Evolutionary conservation across 202 grass and related monocot genomes (phyloP), one percentile per base, ranked within the genome.

Genomic region (Dendrocalamus latiflorus): DNA sequence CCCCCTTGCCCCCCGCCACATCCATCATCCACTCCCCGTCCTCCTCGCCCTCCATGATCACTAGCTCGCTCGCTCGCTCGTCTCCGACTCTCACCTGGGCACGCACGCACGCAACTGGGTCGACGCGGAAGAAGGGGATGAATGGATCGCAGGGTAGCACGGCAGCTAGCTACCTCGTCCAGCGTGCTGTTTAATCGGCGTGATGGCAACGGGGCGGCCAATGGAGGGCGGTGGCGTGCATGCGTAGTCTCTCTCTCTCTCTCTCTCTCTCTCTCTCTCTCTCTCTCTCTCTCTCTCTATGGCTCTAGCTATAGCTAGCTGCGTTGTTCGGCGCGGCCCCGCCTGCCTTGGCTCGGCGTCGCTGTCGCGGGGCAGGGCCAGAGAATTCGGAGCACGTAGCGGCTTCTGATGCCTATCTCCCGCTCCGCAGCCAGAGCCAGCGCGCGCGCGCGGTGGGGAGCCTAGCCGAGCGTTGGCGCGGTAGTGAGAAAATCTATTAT

Each of bases 201-300:
- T 47, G 84, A 90, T 79, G 84, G 84, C 68, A 70, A 90, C 79
- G 79, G 68, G 61, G 34, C 20, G 84, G 53, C 88, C 88, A 90
- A 90, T 87, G 84, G 75, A 64, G 80, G 36, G 80, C 74, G 88
- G 79, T 90, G 88, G 84, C 88, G 88, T 90, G 88, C 80, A 41
- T 38, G 74, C 74, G 53, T 50, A 36, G 74, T 43, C 76, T 70
- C 54, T 56, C 58, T 2, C n/a, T 39, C 72, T 0, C 11, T 17
- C 38, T 47, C 66, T 70, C 50, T 81, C 78, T 81, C n/a, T n/a
- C n/a, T n/a, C n/a, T n/a, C n/a, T n/a, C n/a, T n/a, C n/a, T n/a
- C n/a, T n/a, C n/a, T n/a, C n/a, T n/a, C n/a, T n/a, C n/a, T n/a
- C n/a, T n/a, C n/a, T n/a, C n/a, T n/a, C n/a, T n/a, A 8, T 45